These are phyloP conservation scores for Cardiospermum halicacabum DNA, from an alignment of 345 rosid species.

Conservation along the genomic window DNA sequence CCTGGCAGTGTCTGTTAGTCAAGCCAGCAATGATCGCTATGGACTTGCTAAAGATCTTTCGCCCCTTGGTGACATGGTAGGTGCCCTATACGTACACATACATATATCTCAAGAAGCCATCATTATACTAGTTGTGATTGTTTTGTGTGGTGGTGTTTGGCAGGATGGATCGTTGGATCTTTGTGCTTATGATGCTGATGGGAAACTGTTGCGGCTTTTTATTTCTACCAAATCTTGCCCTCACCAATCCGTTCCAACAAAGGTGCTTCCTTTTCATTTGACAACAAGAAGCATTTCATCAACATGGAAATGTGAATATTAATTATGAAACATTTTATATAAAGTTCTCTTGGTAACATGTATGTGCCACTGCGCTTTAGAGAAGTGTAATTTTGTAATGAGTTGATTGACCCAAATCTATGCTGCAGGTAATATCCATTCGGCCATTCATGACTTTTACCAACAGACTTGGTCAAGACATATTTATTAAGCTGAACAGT, in stretches of 20 bases:
- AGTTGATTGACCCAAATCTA: constrained; percentile 8
- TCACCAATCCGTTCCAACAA: constrained; percentile 81
- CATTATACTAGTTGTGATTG: background rate
- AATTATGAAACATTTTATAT: constrained; percentile 12
- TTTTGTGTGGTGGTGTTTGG: background rate
- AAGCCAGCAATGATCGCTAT: constrained; percentile 42
- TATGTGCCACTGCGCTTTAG: constrained; percentile 41
- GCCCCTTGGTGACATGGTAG: constrained; percentile 90
- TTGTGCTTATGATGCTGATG: constrained; percentile 64
- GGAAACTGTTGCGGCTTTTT: constrained; percentile 73
- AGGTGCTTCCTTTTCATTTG: constrained; percentile 36
- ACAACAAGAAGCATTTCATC: background rate
- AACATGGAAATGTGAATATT: background rate
- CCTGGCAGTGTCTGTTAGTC: constrained; percentile 61
- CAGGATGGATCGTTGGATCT: constrained; percentile 95
- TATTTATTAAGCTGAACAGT: constrained; percentile 60
- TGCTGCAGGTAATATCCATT: constrained; percentile 66
- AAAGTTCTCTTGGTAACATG: constrained; percentile 53
- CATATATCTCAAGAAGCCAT: background rate
- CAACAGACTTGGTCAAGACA: constrained; percentile 80
- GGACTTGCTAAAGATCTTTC: constrained; percentile 87
- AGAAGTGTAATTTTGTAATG: background rate
- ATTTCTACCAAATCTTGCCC: constrained; percentile 79
- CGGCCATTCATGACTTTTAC: constrained; percentile 96
- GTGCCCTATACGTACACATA: too few species aligned